Base-by-base conservation (phyloP, 1,284 basidiomycete species). In the Ceratobasidium papillatum region DNA sequence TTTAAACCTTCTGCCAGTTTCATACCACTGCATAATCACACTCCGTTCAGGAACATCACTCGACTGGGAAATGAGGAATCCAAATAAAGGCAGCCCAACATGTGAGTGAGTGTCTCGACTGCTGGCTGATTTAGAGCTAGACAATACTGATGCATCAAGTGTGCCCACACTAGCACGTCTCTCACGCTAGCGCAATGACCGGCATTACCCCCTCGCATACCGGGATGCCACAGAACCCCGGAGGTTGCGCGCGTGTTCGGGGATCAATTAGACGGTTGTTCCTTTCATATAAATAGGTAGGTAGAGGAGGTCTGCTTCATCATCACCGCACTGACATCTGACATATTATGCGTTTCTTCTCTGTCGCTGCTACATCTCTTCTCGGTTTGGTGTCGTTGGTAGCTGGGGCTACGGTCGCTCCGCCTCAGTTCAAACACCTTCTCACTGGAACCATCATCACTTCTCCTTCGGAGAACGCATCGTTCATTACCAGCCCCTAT, bases 371-470 rank as follows among this genome's bases (percentile, higher is more conserved):
- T 49, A 19, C 30, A 14, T 45, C 56, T 47, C n/a, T 61, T 7
- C 17, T 59, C 11, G 22, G 41, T 56, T 51, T 72, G n/a, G 43
- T 25, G 8, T 14, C 47, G 19, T 27, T 61, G 4, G 65, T 51
- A 32, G 51, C 41, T 59, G 65, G 54, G 14, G 45, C 65, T 9
- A 68, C 30, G 5, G 43, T 74, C 11, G 41, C 54, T 17, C 65
- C 66, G 12, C 66, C 74, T 43, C 27, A 59, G 49, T 71, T 75
- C 49, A 68, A 71, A 30, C 74, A 75, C 30, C 54, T 75, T 5
- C 43, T 75, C 19, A 75, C 74, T 38, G 74, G 74, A 34, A 75
- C 59, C 9, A 68, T 75, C n/a, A 62, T 75, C 36, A 75, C 74
- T 17, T 75, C 74, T 2, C 66, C 74, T 19, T 75, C 74, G 5